Conservation (phyloP, 805 yeast genomes). For the Pichia deserticola region DNA sequence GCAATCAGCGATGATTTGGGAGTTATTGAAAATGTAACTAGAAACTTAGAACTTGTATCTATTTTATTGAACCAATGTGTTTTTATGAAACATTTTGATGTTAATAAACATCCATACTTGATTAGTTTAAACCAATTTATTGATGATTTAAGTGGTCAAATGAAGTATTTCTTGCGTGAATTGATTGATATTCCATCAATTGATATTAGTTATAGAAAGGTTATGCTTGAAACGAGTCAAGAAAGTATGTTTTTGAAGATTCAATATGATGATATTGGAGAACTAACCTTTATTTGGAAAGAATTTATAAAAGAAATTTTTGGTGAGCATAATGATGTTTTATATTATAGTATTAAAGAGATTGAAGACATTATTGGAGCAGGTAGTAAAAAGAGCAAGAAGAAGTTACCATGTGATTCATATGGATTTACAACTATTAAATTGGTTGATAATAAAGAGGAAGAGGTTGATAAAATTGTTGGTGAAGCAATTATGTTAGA, state of each 20-base stretch:
- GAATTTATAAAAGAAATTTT: slow-evolving; percentile 32
- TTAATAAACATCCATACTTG: slow-evolving; percentile 51
- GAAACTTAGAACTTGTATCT: slow-evolving; percentile 50
- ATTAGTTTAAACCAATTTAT: slow-evolving; percentile 78
- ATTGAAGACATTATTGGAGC: background rate
- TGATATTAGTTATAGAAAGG: slow-evolving; percentile 52
- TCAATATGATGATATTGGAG: slow-evolving; percentile 38
- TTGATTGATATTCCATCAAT: slow-evolving; percentile 49
- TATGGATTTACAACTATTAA: slow-evolving; percentile 9
- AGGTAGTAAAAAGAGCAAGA: slow-evolving; percentile 32
- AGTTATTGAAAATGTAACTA: slow-evolving; percentile 22
- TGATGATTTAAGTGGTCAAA: slow-evolving; percentile 39
- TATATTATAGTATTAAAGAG: slow-evolving; percentile 5
- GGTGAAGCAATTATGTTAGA: slow-evolving; percentile 49
- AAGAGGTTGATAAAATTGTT: slow-evolving; percentile 4
- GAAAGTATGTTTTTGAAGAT: slow-evolving; percentile 30
- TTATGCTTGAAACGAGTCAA: slow-evolving; percentile 57
- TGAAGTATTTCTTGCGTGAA: slow-evolving; percentile 37
- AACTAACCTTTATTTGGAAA: slow-evolving; percentile 35
- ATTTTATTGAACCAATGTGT: slow-evolving; percentile 60
- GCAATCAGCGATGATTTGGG: slow-evolving; percentile 21
- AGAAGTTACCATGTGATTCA: slow-evolving; percentile 26
- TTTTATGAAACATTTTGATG: slow-evolving; percentile 55
- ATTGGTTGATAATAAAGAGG: slow-evolving; percentile 4
- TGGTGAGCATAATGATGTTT: slow-evolving; percentile 2